Base-by-base conservation (phyloP, 495 filamentous ascomycete species). In the Xylaria scruposa region DNA sequence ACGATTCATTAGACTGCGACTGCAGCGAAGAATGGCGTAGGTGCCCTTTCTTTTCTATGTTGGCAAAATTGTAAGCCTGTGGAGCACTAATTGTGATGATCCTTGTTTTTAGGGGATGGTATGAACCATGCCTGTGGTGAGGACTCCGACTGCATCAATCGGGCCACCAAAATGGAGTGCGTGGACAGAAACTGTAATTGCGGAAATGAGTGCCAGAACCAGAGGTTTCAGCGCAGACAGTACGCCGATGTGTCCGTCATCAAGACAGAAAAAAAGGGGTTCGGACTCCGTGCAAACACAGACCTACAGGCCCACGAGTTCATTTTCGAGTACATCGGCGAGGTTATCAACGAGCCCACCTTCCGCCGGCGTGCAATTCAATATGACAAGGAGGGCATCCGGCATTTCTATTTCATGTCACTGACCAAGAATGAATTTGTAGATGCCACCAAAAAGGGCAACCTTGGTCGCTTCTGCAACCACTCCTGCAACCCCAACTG, bases 351-450 rank as follows among this genome's bases (percentile, higher is more conserved):
- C 76, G 97, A 99, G 81, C 81, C 84, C 17, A 91, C 90, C 49
- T 99, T 98, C 77, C 92, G 93, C 62, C 88, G 88, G 70, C 93
- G 96, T 67, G 97, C 94, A 90, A 83, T 91, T 21, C 91, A 95
- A 72, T 99, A 99, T 79, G 93, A 96, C 76, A 89, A 94, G 68
- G 94, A 97, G 78, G 95, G 94, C 42, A 98, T 99, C 85, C 96
- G 94, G 78, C 96, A 99, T 81, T 99, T 99, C 79, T 99, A 99
- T 81, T 99, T 99, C 83, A 99, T 99, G 96, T 98, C 97, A 47
- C 90, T 99, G 68, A 95, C 89, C 78, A 97, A 97, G 81, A 93
- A 90, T 74, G 95, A 98, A 83, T 99, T 98, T 75, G 93, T 99
- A 70, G 96, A 99, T 81, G 96, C 96, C 13, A 99, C 96, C 38